Conservation (phyloP, 2,329 filamentous ascomycete species). For the Fusarium sp. region DNA sequence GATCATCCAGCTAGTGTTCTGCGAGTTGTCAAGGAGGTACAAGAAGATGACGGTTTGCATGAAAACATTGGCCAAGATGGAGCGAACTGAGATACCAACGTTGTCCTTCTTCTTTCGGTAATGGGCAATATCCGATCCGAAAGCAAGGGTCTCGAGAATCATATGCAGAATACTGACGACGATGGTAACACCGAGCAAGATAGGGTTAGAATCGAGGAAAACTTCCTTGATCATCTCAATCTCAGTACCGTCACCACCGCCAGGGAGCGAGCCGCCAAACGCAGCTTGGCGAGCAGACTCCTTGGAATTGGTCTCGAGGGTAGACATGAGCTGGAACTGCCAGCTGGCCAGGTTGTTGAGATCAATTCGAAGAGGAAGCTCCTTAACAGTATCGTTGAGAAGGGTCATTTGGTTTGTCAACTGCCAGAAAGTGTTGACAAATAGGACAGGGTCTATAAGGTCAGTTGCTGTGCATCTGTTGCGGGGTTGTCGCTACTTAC, state of each 20-base stretch:
- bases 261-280: conserved; percentile 75
- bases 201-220: conserved; percentile 92
- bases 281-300: conserved; percentile 83
- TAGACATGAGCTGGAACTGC: conserved; percentile 89
- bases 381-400: conserved; percentile 88
- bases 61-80: conserved; percentile 96
- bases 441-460: conserved; percentile 77
- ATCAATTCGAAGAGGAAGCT: conserved; percentile 84
- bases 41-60: conserved; percentile 98
- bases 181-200: conserved; percentile 85
- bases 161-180: conserved; percentile 91
- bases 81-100: conserved; percentile 93
- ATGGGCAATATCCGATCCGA: conserved; percentile 97
- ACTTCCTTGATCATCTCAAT: conserved; percentile 98
- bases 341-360: conserved; percentile 85
- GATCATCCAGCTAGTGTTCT: conserved; percentile 99
- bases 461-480: conserved; percentile 27
- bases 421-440: conserved; percentile 98
- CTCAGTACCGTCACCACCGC: conserved; percentile 89
- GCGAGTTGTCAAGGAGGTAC: conserved; percentile 96
- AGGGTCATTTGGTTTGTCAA: conserved; percentile 90
- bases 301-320: conserved; percentile 88
- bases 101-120: conserved; percentile 99
- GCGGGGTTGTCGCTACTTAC: conserved; percentile 49
- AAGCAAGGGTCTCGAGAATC: conserved; percentile 94